Evolutionary conservation across 805 yeast species (phyloP), one percentile per base, ranked within the genome.

Genomic region (Candida ponderosae): DNA sequence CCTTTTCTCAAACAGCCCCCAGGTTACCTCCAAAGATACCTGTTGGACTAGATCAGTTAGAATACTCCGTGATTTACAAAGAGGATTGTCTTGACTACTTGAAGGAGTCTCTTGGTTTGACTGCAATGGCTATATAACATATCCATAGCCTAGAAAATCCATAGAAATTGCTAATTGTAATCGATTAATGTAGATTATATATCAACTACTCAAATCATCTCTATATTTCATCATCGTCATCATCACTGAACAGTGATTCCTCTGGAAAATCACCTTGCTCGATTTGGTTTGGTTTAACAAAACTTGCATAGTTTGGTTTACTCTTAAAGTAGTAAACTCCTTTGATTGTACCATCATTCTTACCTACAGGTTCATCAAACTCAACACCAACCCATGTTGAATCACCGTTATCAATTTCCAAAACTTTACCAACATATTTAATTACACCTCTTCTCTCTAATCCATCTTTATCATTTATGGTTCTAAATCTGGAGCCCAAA

Each of bases 311-410:
- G 17, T 70, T 70, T 0, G 50, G 50, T 18, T 49, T 42, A 43
- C 86, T 72, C 2, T 62, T 51, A 53, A 89, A 88, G 42, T 83
- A 71, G 19, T 68, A 48, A 1, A 49, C 53, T 1, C 83, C 88
- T 18, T 76, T 72, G 10, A 88, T 68, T 33, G 73, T 60, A 0
- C 97, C 97, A 51, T 86, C 77, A 51, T 88, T 86, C 58, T 80
- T 84, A 2, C 97, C 97, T 9, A 66, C 64, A 0, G 93, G 81
- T 40, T 76, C 77, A 41, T 79, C 86, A 32, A 87, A 70, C 47
- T 80, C 86, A 6, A 89, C 68, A 0, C 97, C 97, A 13, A 81
- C 68, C 96, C 96, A 89, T 4, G 59, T 44, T 5, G 86, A 87
- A 0, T 68, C 58, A 3, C 83, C 76, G 60, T 54, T 54, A 34